These are phyloP conservation scores for Aciculoconidium aculeatum DNA, from an alignment of 805 yeast genomes.

Conservation along the genomic window DNA sequence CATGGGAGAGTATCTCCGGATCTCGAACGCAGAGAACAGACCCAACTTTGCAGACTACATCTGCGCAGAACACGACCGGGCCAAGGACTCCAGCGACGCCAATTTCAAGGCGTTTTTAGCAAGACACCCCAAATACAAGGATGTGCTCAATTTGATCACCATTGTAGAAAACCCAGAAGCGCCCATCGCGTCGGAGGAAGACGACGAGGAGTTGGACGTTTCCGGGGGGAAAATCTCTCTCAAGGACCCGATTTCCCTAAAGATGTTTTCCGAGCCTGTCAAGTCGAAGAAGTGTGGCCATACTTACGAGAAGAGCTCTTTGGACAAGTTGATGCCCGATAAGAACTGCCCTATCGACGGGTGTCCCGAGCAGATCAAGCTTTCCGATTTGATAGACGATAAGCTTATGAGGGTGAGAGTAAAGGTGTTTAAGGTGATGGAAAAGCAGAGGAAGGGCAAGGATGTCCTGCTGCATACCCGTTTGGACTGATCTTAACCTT, in stretches of 20 bases:
- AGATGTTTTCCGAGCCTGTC: constrained; percentile 48
- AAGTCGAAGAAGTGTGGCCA: constrained; percentile 55
- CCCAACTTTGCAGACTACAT: constrained; percentile 8
- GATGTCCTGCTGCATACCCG: no score
- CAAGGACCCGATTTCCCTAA: constrained; percentile 60
- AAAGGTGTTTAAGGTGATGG: constrained; percentile 28
- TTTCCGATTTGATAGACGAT: constrained; percentile 40
- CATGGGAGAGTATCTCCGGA: constrained; percentile 14
- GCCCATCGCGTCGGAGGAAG: constrained; percentile 49
- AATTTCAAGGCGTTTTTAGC: constrained; percentile 9
- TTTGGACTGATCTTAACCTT: no score
- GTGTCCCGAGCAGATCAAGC: constrained; percentile 35
- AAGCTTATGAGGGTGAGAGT: constrained; percentile 52
- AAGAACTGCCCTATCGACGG: constrained; percentile 55
- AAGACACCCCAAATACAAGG: neutral
- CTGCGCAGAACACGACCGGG: constrained; percentile 3
- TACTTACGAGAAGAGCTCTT: constrained; percentile 49
- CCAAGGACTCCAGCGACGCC: constrained; percentile 15
- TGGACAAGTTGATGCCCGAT: constrained; percentile 19
- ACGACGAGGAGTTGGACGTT: constrained; percentile 57
- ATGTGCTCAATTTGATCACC: constrained; percentile 28
- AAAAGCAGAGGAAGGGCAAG: no score
- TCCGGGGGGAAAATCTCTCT: constrained; percentile 69
- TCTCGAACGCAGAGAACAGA: constrained; percentile 5
- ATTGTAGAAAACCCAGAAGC: constrained; percentile 55